Percentiles rank a stretch among this genome's conserved stretches.
Evolutionary conservation across 441 rosid genomes (phyloP).

Genomic region (Adansonia madagascariensis): DNA sequence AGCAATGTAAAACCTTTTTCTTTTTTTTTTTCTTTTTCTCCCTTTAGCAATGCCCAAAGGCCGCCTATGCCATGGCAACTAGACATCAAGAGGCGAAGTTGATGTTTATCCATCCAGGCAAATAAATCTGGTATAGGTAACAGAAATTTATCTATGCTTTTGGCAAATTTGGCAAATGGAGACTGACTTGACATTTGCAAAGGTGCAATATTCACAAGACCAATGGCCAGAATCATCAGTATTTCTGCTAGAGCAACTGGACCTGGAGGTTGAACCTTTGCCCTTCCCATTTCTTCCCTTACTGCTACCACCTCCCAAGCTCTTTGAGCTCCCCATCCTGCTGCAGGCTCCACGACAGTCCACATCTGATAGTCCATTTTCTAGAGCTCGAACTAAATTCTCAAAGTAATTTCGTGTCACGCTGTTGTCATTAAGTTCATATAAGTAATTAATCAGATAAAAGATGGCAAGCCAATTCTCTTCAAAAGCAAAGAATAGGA

Average conservation of each 20-base stretch:
- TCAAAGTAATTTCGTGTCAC: conserved; percentile 78
- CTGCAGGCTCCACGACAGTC: conserved; percentile 50
- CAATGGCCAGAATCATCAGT: conserved; percentile 63
- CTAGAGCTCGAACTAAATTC: conserved; percentile 74
- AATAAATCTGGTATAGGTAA: conserved; percentile 2
- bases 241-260: conserved; percentile 54
- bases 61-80: conserved; percentile 3
- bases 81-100: conserved; percentile 23
- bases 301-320: conserved; percentile 56
- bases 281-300: conserved; percentile 61
- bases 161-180: conserved; percentile 78
- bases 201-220: conserved; percentile 88
- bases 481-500: background rate
- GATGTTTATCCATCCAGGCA: background rate
- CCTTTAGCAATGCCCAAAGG: conserved; percentile 7
- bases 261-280: conserved; percentile 68
- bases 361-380: conserved; percentile 75
- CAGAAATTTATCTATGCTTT: conserved; percentile 44
- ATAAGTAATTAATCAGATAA: conserved; percentile 11
- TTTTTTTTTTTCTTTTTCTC: background rate
- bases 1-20: conserved; percentile 2
- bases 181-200: conserved; percentile 55
- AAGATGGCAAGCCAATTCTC: background rate
- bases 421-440: conserved; percentile 41
- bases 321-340: conserved; percentile 62